Base-by-base conservation (phyloP, 2,329 filamentous ascomycete species). In the Penicillium sp. region DNA sequence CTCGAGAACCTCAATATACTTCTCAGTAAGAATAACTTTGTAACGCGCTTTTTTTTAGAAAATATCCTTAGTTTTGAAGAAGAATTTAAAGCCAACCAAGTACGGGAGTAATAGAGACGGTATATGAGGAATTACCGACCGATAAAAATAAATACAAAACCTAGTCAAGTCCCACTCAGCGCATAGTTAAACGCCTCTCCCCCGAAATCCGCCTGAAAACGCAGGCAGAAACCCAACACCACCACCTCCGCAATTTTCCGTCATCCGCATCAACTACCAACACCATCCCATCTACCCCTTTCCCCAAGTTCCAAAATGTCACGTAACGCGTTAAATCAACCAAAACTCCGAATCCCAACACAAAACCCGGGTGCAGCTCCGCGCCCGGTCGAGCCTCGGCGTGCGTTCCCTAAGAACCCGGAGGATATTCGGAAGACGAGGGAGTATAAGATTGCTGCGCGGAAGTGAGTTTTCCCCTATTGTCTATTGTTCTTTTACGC, bases 391-490 rank as follows among this genome's bases (percentile, higher is more conserved):
- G 33, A 59, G 34, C 23, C 47, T 8, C 56, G 30, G 13, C 55
- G 52, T 32, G 45, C 43, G 10, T 44, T 51, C 32, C 46, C 53
- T 7, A 51, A 53, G 45, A 46, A 48, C 36, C 51, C 55, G 17
- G 42, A 56, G 18, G 71, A 75, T 61, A 69, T 75, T 33, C 69
- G 69, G 37, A 57, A 73, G 52, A 75, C 73, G n/a, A 71, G 68
- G 48, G 67, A 71, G 56, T 75, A 75, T 56, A 74, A 73, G 52
- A 49, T 55, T 51, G 68, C 69, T 52, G 68, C 71, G 21, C 64
- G 73, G 43, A 64, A 64, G 73, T 75, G 60, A 21, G 63, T 59
- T 17, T 40, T n/a, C n/a, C n/a, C n/a, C n/a, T n/a, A n/a, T n/a
- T n/a, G n/a, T n/a, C n/a, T n/a, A n/a, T n/a, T n/a, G n/a, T n/a